Evolutionary conservation across 164 flowering plant species (phyloP), one percentile per base, ranked within the genome.

Genomic region (Taxillus chinensis): DNA sequence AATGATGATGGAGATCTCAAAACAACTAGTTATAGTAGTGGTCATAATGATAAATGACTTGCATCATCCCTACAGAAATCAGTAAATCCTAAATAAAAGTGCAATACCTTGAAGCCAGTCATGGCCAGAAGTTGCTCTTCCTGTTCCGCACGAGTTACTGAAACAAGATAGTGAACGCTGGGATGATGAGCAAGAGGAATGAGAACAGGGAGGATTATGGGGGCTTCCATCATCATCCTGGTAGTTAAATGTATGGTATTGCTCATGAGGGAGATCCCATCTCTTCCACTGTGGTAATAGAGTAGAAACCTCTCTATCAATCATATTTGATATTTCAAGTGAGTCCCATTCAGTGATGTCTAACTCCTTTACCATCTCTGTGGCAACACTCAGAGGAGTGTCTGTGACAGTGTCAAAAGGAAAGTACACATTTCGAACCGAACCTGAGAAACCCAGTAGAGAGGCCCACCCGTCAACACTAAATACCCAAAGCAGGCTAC

Each of bases 301-400:
- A 62, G 75, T 72, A 10, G 80, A 74, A 41, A 83, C 78, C 74
- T 79, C 88, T 39, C 71, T 81, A 17, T 81, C 80, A 59, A 81
- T 81, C 85, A 79, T 83, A 45, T 78, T 68, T 14, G 82, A 80
- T 53, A 83, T 83, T 65, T 79, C 84, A 51, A 63, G 55, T 27
- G 84, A 79, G 45, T 71, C 83, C 84, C 84, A 78, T 55, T 83
- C 82, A 14, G 55, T 61, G 51, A 83, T 81, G 63, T 81, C 88
- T 27, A 83, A 69, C 57, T 83, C 88, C 69, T 79, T 79, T 61
- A 83, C 85, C 88, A 83, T 83, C 64, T 83, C 88, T 49, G 59
- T 75, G 40, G 88, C 85, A 12, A 83, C 87, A 54, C 72, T 76
- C 39, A 71, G 11, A 38, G 85, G 72, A 8, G 85, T 83, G 59